Conservation (phyloP, 306 rosid species). For the Cucurbita pepo region DNA sequence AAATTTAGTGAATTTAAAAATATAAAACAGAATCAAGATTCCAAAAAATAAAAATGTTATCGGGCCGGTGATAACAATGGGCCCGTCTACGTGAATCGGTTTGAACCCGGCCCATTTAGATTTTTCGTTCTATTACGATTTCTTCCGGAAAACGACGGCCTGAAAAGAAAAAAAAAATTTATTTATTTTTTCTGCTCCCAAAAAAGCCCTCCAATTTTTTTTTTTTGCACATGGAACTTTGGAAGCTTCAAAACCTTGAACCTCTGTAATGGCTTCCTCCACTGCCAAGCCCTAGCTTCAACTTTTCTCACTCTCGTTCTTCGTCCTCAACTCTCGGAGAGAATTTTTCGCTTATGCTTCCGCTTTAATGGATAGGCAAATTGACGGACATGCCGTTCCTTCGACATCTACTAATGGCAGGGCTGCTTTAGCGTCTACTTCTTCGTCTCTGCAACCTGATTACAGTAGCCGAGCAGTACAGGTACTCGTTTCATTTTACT, state of each 20-base stretch:
- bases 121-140: neutral
- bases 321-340: neutral
- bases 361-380: conserved; percentile 37
- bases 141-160: neutral
- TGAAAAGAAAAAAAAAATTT: neutral
- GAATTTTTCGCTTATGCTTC: neutral
- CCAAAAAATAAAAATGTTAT: too few relatives aligned
- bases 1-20: too few relatives aligned
- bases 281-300: conserved; percentile 11
- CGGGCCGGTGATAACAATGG: neutral
- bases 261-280: conserved; percentile 17
- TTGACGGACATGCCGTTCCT: conserved; percentile 32
- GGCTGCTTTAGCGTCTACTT: conserved; percentile 16
- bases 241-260: conserved; percentile 9
- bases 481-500: conserved; percentile 21
- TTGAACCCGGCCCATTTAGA: neutral
- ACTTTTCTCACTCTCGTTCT: neutral
- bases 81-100: neutral
- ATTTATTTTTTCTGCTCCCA: neutral
- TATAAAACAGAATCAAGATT: too few relatives aligned
- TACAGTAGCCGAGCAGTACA: conserved; percentile 56
- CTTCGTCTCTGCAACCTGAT: conserved; percentile 32
- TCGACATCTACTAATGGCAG: conserved; percentile 32
- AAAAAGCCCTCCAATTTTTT: neutral
- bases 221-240: neutral